Percentiles rank a stretch among this genome's conserved stretches.
Conservation (phyloP, 192 early-diverging fungal genomes). For the Rhizoclosmatium sp. region DNA sequence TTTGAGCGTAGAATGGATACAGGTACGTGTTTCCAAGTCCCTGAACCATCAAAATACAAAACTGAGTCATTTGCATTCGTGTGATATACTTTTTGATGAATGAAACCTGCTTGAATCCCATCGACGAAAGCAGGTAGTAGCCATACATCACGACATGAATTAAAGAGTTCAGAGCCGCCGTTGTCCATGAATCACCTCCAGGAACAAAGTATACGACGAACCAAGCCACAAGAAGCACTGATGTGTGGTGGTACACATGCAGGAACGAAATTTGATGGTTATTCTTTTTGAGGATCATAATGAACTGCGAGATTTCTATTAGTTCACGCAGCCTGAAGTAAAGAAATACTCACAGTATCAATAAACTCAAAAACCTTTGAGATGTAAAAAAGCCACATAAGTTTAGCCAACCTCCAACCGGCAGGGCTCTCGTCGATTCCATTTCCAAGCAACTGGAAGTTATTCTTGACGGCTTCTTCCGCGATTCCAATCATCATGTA, state of each 20-base stretch:
- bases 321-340: background rate
- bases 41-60: constrained; percentile 67
- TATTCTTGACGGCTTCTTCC: constrained; percentile 53
- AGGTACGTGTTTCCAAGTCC: constrained; percentile 49
- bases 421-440: constrained; percentile 51
- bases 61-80: constrained; percentile 66
- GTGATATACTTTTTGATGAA: constrained; percentile 72
- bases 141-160: constrained; percentile 74
- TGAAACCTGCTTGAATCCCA: constrained; percentile 58
- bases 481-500: constrained; percentile 65
- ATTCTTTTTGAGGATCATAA: constrained; percentile 73
- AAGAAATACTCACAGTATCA: constrained; percentile 54
- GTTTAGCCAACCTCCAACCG: constrained; percentile 67
- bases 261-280: constrained; percentile 69
- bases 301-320: constrained; percentile 44
- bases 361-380: constrained; percentile 69
- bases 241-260: constrained; percentile 70
- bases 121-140: constrained; percentile 63
- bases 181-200: constrained; percentile 59
- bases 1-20: constrained; percentile 27
- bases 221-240: constrained; percentile 71
- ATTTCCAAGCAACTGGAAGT: constrained; percentile 65
- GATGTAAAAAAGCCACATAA: constrained; percentile 70
- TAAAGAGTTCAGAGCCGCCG: constrained; percentile 63
- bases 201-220: constrained; percentile 64